Percentiles rank a stretch among this genome's conserved stretches.
These are phyloP conservation scores for Camelina neglecta DNA, from an alignment of 345 rosid species.

Conservation along the genomic window DNA sequence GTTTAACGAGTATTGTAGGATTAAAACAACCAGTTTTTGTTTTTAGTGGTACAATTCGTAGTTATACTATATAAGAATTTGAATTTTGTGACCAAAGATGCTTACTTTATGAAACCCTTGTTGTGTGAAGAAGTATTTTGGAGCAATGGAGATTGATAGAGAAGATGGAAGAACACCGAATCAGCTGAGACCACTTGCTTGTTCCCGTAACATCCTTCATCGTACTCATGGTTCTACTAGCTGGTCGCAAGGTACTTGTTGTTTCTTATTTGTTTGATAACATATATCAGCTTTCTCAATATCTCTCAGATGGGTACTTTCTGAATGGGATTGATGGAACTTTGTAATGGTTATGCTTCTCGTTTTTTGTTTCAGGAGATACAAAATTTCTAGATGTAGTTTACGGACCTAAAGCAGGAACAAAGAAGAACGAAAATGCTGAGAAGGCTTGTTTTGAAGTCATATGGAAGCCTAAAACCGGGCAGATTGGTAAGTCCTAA, in stretches of 20 bases:
- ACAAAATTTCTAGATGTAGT: constrained; percentile 88
- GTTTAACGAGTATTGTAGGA: too few species aligned
- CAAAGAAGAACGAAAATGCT: constrained; percentile 86
- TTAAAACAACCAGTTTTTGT: too few species aligned
- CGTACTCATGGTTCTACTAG: constrained; percentile 97
- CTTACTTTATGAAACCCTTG: too few species aligned
- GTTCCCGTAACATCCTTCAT: constrained; percentile 74
- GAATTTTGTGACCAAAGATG: too few species aligned
- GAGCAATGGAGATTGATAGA: constrained; percentile 67
- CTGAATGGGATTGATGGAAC: not conserved
- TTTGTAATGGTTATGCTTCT: not conserved
- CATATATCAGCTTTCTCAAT: not conserved
- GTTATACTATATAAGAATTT: too few species aligned
- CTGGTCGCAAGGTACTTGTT: constrained; percentile 81
- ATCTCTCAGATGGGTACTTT: too few species aligned
- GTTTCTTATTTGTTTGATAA: not conserved
- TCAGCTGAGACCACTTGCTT: constrained; percentile 82
- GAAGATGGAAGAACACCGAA: constrained; percentile 67
- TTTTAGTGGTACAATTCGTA: too few species aligned
- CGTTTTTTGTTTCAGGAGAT: constrained; percentile 57
- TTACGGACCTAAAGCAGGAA: constrained; percentile 94
- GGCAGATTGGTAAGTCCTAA: too few species aligned
- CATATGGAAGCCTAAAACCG: too few species aligned
- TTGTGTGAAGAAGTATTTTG: constrained; percentile 15
- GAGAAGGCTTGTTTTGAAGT: constrained; percentile 85